Evolutionary conservation across 2,329 filamentous ascomycete genomes (phyloP).

Genomic region (Botrytis aclada): DNA sequence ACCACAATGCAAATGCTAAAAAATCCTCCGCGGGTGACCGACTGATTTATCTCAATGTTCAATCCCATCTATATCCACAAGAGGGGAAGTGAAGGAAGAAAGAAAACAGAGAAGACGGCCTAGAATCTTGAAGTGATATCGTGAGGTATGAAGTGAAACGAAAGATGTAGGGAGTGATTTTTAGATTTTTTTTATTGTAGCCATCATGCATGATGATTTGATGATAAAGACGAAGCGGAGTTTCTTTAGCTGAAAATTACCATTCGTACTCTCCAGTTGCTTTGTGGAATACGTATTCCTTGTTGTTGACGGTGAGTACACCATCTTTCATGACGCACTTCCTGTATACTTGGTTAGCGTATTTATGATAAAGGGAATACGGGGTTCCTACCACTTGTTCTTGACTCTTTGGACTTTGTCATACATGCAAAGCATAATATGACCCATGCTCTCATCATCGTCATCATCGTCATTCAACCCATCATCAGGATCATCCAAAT

Average conservation of each 20-base stretch:
- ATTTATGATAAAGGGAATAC: background rate
- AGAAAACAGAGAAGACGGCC: background rate
- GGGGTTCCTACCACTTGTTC: constrained; percentile 76
- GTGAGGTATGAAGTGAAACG: background rate
- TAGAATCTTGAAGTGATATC: background rate
- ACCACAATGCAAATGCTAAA: background rate
- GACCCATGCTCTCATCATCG: constrained; percentile 76
- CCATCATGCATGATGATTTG: background rate
- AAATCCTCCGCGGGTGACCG: background rate
- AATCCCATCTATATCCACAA: constrained; percentile 7
- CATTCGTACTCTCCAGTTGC: constrained; percentile 97
- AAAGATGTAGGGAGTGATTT: background rate
- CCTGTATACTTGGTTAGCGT: constrained; percentile 47
- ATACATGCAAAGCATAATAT: constrained; percentile 98
- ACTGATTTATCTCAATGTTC: constrained; percentile 5
- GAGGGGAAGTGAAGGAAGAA: background rate
- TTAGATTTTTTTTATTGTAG: background rate
- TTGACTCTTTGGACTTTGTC: constrained; percentile 99
- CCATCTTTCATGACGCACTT: constrained; percentile 99
- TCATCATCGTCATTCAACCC: constrained; percentile 80
- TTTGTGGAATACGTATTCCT: constrained; percentile 98
- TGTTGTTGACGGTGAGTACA: constrained; percentile 86
- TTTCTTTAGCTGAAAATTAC: no score
- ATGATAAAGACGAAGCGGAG: background rate
- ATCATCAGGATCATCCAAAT: constrained; percentile 93